Evolutionary conservation across 352 stramenopile genomes (phyloP), one percentile per base, ranked within the genome.

Genomic region (Elongisporangium undulatum): DNA sequence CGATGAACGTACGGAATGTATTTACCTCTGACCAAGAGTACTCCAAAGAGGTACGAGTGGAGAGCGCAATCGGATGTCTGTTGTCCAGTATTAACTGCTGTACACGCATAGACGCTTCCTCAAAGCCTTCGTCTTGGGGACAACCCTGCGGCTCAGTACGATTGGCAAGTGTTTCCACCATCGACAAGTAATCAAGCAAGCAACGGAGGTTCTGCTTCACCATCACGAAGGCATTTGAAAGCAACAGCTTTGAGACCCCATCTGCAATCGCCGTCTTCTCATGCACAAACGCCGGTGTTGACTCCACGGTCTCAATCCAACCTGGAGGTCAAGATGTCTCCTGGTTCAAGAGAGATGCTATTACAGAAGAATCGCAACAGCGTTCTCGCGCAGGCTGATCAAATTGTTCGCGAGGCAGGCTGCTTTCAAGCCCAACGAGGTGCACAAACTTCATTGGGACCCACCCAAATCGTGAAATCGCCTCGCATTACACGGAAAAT

Each of bases 1-100:
- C 74, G 41, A 81, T 89, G 71, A 90, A 86, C 26, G 50, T 85
- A 8, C 71, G 85, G 3, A 90, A 89, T 49, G 64, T 91, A 23
- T 78, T 90, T 49, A 72, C 73, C 4, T 89, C 79, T 15, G 65
- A 76, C 4, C 80, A 62, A 12, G 51, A 75, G 7, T 92, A 82
- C 62, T 74, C 71, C 1, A 53, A 65, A 8, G 58, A 68, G 73
- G 79, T 85, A 59, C n/a, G 66, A 3, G 34, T 19, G 12, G 57
- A 29, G 12, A 2, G 52, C 19, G 19, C 29, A 24, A 50, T 49
- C 3, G 19, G 2, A 56, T 39, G 57, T 10, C 55, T 15, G 8
- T 41, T 4, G 13, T 41, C 8, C 29, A 41, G 5, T 2, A 15
- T 41, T 41, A 34, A 34, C 4, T 34, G 26, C 26, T 34, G 26